These are phyloP conservation scores for Isoetes taiwanensis DNA, from an alignment of 75 land plant genomes.

Conservation along the genomic window DNA sequence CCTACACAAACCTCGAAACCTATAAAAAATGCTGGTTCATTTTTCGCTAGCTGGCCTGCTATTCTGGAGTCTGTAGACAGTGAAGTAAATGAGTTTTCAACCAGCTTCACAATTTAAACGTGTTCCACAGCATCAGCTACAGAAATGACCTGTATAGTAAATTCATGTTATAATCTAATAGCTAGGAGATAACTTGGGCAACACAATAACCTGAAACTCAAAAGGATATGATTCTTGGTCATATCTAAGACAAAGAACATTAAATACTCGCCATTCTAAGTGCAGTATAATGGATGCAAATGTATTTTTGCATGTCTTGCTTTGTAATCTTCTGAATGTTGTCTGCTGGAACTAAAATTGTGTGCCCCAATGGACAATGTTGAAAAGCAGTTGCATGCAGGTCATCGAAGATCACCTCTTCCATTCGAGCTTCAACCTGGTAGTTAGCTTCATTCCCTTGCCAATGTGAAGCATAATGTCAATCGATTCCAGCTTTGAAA, in stretches of 20 bases:
- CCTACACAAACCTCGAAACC: slow-evolving; percentile 41
- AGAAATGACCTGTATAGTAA: slow-evolving; percentile 32
- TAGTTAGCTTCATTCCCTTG: no score
- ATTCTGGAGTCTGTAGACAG: slow-evolving; percentile 33
- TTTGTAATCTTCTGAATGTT: slow-evolving; percentile 59
- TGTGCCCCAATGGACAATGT: slow-evolving; percentile 71
- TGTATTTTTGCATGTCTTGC: slow-evolving; percentile 56
- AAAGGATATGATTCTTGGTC: background rate
- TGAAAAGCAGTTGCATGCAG: slow-evolving; percentile 95
- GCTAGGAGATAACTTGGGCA: background rate
- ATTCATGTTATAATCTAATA: background rate
- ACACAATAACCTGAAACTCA: background rate
- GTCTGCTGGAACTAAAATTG: slow-evolving; percentile 71
- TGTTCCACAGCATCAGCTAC: slow-evolving; percentile 61
- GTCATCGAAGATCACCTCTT: slow-evolving; percentile 92
- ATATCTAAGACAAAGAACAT: background rate
- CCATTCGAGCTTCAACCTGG: slow-evolving; percentile 75
- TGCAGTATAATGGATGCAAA: slow-evolving; percentile 68
- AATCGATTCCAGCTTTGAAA: no score
- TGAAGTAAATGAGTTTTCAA: slow-evolving; percentile 31
- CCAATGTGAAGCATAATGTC: no score
- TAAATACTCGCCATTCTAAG: slow-evolving; percentile 55
- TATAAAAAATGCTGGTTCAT: slow-evolving; percentile 47
- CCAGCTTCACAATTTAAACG: slow-evolving; percentile 37
- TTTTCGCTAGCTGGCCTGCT: slow-evolving; percentile 32